Conservation (phyloP, 306 rosid genomes). For the Vicia villosa region DNA sequence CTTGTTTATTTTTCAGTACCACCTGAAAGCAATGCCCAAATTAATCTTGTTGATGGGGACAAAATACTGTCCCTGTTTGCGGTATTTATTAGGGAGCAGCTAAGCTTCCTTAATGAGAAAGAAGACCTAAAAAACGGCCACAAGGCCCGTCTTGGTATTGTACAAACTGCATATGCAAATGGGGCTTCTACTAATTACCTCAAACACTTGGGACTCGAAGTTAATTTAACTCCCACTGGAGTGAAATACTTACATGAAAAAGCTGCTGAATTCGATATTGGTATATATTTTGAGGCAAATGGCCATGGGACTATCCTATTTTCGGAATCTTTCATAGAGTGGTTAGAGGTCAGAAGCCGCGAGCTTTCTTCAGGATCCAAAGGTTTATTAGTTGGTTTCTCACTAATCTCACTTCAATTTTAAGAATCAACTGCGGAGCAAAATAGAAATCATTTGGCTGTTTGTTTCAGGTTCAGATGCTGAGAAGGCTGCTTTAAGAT, state of each 20-base stretch:
- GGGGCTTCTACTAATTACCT: slow-evolving; percentile 89
- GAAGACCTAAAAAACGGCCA: slow-evolving; percentile 38
- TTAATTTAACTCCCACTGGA: slow-evolving; percentile 82
- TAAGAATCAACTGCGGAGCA: slow-evolving; percentile 29
- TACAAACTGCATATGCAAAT: slow-evolving; percentile 96
- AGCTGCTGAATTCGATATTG: slow-evolving; percentile 79
- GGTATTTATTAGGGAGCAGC: slow-evolving; percentile 74
- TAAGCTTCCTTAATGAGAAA: slow-evolving; percentile 58
- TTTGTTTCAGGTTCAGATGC: slow-evolving; percentile 62
- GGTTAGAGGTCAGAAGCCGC: slow-evolving; percentile 55
- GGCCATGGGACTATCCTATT: slow-evolving; percentile 94
- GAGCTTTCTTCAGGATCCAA: slow-evolving; percentile 52
- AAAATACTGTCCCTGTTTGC: slow-evolving; percentile 85
- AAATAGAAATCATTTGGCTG: slow-evolving; percentile 20
- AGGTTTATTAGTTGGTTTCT: slow-evolving; percentile 48
- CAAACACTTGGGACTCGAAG: slow-evolving; percentile 74
- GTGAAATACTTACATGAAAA: slow-evolving; percentile 88
- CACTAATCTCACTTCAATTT: slow-evolving; percentile 29
- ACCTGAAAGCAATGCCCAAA: slow-evolving; percentile 52
- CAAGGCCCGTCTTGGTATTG: slow-evolving; percentile 67
- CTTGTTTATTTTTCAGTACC: slow-evolving; percentile 77
- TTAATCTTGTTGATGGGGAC: slow-evolving; percentile 90
- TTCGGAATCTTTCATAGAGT: slow-evolving; percentile 59
- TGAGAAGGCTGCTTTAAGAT: slow-evolving; percentile 74
- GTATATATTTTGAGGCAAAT: slow-evolving; percentile 97